Base-by-base conservation (phyloP, 176 grass and related monocot species). In the Cenchrus purpureus region DNA sequence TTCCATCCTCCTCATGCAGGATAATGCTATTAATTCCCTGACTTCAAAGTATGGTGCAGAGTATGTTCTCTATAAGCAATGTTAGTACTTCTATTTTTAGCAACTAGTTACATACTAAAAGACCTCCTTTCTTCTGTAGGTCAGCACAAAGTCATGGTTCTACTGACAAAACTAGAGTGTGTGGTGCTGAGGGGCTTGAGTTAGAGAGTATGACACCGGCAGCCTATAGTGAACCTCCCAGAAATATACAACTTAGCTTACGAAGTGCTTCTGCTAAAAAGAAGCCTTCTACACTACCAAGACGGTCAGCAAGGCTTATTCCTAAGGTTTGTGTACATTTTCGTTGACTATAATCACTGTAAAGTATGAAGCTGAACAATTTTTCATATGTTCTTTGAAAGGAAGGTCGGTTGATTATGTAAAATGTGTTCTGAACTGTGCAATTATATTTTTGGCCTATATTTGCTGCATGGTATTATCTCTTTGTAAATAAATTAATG, bases 261-360 rank as follows among this genome's bases (percentile, higher is more conserved):
- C 91, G 91, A 76, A 97, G 87, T 81, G 85, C 89, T 86, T 89
- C 68, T 31, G 86, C 87, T 78, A 91, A 70, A 86, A 72, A 89
- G 84, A 87, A 86, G 22, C 34, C 77, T 78, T 64, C 84, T 86
- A 77, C 60, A 48, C 25, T 77, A 57, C 89, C 73, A 78, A 93
- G 94, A 84, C 84, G 94, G 13, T 95, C 94, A 44, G 51, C 88
- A 55, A 84, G 94, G 85, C 81, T 93, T 87, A 68, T 91, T 74
- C 70, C 88, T 71, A 89, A 93, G 88, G 88, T 95, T 85, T 73
- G 76, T 80, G 63, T 57, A 69, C 43, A 76, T 80, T 84, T 34
- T 44, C 29, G 51, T 62, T 62, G 17, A 63, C 51, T 81, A 61
- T 64, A 70, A 79, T 84, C 19, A 62, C 16, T 65, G 8, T 74